Percentiles rank a stretch among this genome's conserved stretches.
Conservation (phyloP, 2,329 filamentous ascomycete species). For the Onygenales sp. region DNA sequence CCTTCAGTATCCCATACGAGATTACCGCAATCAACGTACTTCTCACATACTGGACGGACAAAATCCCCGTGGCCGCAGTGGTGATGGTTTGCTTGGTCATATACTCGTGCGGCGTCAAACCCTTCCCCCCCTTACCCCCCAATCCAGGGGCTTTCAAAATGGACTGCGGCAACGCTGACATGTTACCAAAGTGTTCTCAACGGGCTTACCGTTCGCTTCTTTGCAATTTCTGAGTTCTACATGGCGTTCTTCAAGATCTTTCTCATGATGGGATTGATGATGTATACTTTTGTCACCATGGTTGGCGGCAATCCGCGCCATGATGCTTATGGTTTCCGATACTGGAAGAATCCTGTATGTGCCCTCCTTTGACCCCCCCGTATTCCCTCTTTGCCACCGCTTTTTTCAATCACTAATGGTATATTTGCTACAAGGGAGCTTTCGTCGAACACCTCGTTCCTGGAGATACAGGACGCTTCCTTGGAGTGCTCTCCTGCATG, state of each 20-base stretch:
- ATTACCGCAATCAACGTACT: conserved; percentile 31
- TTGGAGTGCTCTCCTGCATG: conserved; percentile 54
- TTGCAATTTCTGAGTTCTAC: conserved; percentile 40
- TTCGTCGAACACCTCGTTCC: conserved; percentile 55
- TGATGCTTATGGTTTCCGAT: conserved; percentile 61
- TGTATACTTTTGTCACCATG: conserved; percentile 64
- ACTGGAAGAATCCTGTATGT: conserved; percentile 47
- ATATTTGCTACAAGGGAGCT: conserved; percentile 31
- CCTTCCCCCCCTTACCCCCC: conserved; percentile 23
- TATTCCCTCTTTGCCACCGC: neutral
- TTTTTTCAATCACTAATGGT: neutral
- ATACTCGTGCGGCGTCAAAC: conserved; percentile 21
- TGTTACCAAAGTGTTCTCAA: conserved; percentile 24
- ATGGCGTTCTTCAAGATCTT: conserved; percentile 34
- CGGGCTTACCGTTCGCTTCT: conserved; percentile 33
- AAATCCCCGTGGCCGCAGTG: conserved; percentile 28
- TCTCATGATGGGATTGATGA: conserved; percentile 21
- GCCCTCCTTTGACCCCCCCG: neutral
- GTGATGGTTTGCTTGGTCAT: conserved; percentile 29
- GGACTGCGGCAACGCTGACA: neutral
- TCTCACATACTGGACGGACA: conserved; percentile 29
- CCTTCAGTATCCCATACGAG: conserved; percentile 25
- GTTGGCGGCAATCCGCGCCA: conserved; percentile 64
- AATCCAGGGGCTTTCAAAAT: neutral
- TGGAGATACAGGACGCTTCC: conserved; percentile 49